A percentile compares a stretch with the other conserved stretches of the same genome.
phyloP scores from a whole-genome alignment of 768 basidiomycete species.

The Auricularia auricula-judae region DNA sequence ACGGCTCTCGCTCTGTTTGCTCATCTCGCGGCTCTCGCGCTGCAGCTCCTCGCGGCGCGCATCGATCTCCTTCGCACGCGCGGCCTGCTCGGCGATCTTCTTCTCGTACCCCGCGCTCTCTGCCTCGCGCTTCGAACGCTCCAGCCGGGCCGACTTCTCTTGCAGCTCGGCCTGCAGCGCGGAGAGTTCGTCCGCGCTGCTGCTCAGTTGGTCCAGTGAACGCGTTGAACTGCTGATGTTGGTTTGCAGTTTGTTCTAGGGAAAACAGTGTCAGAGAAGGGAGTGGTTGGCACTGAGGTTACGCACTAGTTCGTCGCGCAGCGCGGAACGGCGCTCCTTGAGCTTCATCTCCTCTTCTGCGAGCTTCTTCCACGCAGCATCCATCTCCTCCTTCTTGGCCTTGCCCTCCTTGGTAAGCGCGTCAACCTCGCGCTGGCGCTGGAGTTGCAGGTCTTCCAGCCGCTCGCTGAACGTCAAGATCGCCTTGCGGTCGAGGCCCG shows the following conservation, averaged over 20 bases:
- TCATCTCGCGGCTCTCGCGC: slow-evolving; percentile 57
- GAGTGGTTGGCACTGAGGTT: too few species aligned
- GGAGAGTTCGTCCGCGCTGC: slow-evolving; percentile 41
- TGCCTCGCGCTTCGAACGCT: slow-evolving; percentile 50
- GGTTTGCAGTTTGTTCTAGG: slow-evolving; percentile 8
- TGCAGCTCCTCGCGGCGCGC: slow-evolving; percentile 59
- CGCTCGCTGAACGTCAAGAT: slow-evolving; percentile 62
- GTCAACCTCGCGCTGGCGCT: slow-evolving; percentile 38
- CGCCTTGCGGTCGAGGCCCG: slow-evolving; percentile 60
- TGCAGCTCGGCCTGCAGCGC: slow-evolving; percentile 52
- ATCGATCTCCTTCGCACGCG: slow-evolving; percentile 50
- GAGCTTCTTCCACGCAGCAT: slow-evolving; percentile 43
- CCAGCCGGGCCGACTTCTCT: slow-evolving; percentile 51
- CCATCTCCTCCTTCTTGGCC: slow-evolving; percentile 53
- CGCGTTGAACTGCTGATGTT: slow-evolving; percentile 43
- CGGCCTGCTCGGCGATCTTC: slow-evolving; percentile 41
- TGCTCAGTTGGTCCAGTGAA: slow-evolving; percentile 44
- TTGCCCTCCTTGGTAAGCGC: slow-evolving; percentile 39
- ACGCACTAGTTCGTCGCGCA: background rate
- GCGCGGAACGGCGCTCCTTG: slow-evolving; percentile 26
- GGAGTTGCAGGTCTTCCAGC: slow-evolving; percentile 50
- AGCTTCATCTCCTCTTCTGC: slow-evolving; percentile 42
- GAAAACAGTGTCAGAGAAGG: too few species aligned
- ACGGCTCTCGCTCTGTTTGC: slow-evolving; percentile 67
- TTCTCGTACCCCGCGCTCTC: slow-evolving; percentile 53